These are phyloP conservation scores for Themeda triandra DNA, from an alignment of 176 grass and related monocot species.

Conservation along the genomic window DNA sequence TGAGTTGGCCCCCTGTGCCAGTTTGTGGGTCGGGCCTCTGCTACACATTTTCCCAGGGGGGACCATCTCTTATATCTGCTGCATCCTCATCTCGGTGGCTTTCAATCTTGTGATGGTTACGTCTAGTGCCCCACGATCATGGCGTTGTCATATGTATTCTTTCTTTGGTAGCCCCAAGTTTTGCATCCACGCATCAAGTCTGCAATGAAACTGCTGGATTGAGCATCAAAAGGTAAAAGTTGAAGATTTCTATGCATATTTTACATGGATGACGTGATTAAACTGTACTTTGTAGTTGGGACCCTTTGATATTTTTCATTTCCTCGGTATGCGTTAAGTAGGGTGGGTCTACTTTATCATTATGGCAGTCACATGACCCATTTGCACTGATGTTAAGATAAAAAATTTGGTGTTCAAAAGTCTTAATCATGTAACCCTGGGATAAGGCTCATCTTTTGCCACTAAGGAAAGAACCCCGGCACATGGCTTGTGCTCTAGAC, in stretches of 20 bases:
- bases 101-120: conserved; percentile 25
- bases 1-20: conserved; percentile 20
- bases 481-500: conserved; percentile 57
- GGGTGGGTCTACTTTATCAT: conserved; percentile 38
- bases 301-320: conserved; percentile 19
- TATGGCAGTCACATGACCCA: conserved; percentile 53
- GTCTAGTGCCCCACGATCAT: conserved; percentile 18
- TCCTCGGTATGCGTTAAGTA: conserved; percentile 35
- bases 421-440: conserved; percentile 44
- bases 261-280: conserved; percentile 36
- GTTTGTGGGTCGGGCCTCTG: conserved; percentile 31
- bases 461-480: conserved; percentile 44
- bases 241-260: conserved; percentile 19
- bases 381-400: conserved; percentile 36
- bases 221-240: conserved; percentile 21
- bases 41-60: conserved; percentile 20
- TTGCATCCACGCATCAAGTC: conserved; percentile 20
- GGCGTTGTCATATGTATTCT: conserved; percentile 14
- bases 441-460: conserved; percentile 37
- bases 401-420: conserved; percentile 47
- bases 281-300: conserved; percentile 35
- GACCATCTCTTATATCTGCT: conserved; percentile 26
- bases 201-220: conserved; percentile 3
- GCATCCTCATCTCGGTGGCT: conserved; percentile 18
- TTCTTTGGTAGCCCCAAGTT: conserved; percentile 21